phyloP scores from a whole-genome alignment of 148 eudicot genomes.

The Limonium bicolor region DNA sequence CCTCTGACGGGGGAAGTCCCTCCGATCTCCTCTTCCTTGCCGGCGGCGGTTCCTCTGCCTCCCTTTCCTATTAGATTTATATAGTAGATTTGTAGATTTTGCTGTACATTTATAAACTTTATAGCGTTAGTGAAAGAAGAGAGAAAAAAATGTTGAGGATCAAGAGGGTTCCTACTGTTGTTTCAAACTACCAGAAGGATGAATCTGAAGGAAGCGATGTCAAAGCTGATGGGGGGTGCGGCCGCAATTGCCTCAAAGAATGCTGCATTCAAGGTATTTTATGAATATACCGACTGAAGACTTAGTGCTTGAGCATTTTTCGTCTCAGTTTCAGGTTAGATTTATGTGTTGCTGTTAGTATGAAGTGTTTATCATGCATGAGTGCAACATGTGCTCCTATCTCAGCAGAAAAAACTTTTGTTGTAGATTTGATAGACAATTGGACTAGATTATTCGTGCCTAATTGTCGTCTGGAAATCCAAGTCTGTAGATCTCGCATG shows the following conservation, averaged over 20 bases:
- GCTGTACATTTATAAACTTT: not conserved
- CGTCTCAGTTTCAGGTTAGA: not conserved
- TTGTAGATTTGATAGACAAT: too few species aligned
- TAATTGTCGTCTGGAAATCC: too few species aligned
- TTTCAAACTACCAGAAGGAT: conserved; percentile 91
- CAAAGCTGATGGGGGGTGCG: conserved; percentile 54
- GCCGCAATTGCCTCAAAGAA: conserved; percentile 72
- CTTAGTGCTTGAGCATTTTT: not conserved
- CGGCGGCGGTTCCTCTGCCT: conserved; percentile 6
- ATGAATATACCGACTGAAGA: not conserved
- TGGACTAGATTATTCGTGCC: too few species aligned
- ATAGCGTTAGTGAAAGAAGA: not conserved
- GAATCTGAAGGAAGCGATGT: conserved; percentile 61
- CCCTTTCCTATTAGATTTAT: not conserved
- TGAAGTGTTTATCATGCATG: not conserved
- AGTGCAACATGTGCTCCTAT: too few species aligned
- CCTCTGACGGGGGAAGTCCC: conserved; percentile 6
- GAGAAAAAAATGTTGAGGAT: conserved; percentile 57
- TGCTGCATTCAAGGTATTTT: conserved; percentile 77
- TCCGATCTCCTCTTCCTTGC: conserved; percentile 7
- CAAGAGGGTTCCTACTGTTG: conserved; percentile 86
- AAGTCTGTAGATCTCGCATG: too few species aligned
- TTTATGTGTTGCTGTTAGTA: not conserved
- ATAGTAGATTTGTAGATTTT: not conserved
- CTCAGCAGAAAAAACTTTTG: too few species aligned